phyloP scores from a whole-genome alignment of 805 yeast genomes.

The Isabelozyma pseudorhagii region DNA sequence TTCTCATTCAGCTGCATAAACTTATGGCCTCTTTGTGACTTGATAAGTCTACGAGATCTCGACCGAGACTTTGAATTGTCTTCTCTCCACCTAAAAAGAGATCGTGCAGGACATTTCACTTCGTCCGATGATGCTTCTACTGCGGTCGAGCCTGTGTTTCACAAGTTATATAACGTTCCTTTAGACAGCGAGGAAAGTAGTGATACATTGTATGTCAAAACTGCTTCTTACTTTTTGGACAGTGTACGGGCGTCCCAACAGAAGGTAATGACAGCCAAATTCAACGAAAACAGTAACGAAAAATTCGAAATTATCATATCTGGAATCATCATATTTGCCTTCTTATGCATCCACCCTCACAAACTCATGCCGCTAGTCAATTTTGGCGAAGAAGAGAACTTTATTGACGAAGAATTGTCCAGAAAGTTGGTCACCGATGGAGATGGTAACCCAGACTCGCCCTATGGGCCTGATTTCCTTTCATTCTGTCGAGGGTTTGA shows the following conservation, averaged over 20 bases:
- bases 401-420: not conserved
- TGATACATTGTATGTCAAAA: not conserved
- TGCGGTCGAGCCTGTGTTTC: not conserved
- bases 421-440: not conserved
- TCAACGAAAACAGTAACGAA: not conserved
- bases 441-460: not conserved
- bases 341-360: slow-evolving; percentile 29
- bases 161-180: not conserved
- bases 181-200: not conserved
- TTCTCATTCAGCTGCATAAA: slow-evolving; percentile 21
- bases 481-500: not conserved
- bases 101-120: too few relatives aligned
- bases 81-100: not conserved
- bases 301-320: not conserved
- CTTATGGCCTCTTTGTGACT: slow-evolving; percentile 20
- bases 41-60: slow-evolving; percentile 1
- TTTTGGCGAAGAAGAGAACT: not conserved
- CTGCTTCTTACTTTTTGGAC: not conserved
- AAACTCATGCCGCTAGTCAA: slow-evolving; percentile 24
- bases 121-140: not conserved
- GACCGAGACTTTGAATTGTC: not conserved
- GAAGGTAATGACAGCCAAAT: not conserved
- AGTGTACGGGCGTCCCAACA: not conserved
- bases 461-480: not conserved
- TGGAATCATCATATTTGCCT: slow-evolving; percentile 10